Conservation (phyloP, 2,329 filamentous ascomycete species). For the Paecilomyces sp. region DNA sequence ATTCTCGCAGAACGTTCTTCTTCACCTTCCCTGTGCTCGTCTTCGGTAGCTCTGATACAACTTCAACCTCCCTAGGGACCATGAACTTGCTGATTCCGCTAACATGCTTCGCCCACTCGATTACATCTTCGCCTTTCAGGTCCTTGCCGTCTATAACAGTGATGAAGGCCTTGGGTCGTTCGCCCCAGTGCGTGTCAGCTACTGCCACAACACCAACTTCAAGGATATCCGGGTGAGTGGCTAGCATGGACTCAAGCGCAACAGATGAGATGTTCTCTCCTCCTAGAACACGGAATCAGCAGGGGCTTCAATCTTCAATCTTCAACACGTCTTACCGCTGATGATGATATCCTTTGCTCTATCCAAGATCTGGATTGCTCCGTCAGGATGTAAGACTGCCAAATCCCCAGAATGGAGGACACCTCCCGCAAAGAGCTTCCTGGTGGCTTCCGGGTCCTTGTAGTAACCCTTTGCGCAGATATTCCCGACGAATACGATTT, state of each 20-base stretch:
- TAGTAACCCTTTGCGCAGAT: constrained; percentile 90
- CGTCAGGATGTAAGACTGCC: constrained; percentile 88
- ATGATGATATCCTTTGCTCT: constrained; percentile 98
- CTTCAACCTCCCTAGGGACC: constrained; percentile 65
- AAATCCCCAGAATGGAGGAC: constrained; percentile 85
- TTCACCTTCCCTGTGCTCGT: constrained; percentile 94
- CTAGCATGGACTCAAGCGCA: constrained; percentile 82
- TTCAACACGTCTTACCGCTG: constrained; percentile 53
- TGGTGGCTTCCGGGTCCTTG: constrained; percentile 79
- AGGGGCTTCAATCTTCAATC: neutral
- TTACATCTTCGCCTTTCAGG: constrained; percentile 61
- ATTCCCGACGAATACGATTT: constrained; percentile 83
- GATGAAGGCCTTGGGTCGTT: constrained; percentile 89
- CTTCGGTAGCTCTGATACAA: constrained; percentile 86
- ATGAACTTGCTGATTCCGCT: constrained; percentile 85
- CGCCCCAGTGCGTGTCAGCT: constrained; percentile 85
- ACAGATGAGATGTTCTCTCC: constrained; percentile 97
- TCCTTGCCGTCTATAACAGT: constrained; percentile 65
- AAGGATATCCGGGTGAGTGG: constrained; percentile 78
- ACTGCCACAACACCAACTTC: constrained; percentile 89
- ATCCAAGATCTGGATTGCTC: constrained; percentile 85
- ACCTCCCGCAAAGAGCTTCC: constrained; percentile 79
- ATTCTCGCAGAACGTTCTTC: constrained; percentile 87
- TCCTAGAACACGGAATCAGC: constrained; percentile 43
- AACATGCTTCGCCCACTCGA: constrained; percentile 76